Base-by-base conservation (phyloP, 129 eudicot species). In the Lactuca saligna region DNA sequence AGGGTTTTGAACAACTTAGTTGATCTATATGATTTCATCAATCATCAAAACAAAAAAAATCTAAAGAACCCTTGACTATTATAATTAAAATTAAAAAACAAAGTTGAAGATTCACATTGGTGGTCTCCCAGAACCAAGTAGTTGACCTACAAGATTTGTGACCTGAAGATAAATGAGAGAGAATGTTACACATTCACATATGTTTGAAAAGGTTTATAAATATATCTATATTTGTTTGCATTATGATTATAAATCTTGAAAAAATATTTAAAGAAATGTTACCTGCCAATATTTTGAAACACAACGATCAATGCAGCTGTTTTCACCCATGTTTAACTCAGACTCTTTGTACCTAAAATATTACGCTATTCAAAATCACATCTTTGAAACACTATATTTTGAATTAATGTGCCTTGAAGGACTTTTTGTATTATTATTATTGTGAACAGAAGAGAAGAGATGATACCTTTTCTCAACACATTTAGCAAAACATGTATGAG, bases 211-310 rank as follows among this genome's bases (percentile, higher is more conserved):
- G 20, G 20, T 20, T 20, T 20, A 20, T 20, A 20, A n/a, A n/a
- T n/a, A n/a, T n/a, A n/a, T n/a, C n/a, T 25, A 25, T 25, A 25
- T 9, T 15, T 13, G 5, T 11, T 16, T 34, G 12, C 54, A n/a
- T 34, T 15, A 61, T 44, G 57, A 15, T 17, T 1, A 48, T 57
- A 66, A 46, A 14, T 35, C 33, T 2, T 17, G 12, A 10, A 54
- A 39, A 34, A 72, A 62, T 25, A 20, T 49, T 61, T 33, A 33
- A 34, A 65, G 53, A 74, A 57, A 53, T 10, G 3, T 32, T 81
- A 82, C 98, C 86, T 86, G 98, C 95, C 91, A 88, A 63, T 92
- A 92, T 77, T 88, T 92, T 57, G 96, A 82, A 75, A 86, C 92
- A 78, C 98, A 89, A 0, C 95, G 91, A 75, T 92, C 96, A 68